Percentiles rank a stretch among this genome's conserved stretches.
These are phyloP conservation scores for Coniochaeta sp. DNA, from an alignment of 2,329 filamentous ascomycete species.

Conservation along the genomic window DNA sequence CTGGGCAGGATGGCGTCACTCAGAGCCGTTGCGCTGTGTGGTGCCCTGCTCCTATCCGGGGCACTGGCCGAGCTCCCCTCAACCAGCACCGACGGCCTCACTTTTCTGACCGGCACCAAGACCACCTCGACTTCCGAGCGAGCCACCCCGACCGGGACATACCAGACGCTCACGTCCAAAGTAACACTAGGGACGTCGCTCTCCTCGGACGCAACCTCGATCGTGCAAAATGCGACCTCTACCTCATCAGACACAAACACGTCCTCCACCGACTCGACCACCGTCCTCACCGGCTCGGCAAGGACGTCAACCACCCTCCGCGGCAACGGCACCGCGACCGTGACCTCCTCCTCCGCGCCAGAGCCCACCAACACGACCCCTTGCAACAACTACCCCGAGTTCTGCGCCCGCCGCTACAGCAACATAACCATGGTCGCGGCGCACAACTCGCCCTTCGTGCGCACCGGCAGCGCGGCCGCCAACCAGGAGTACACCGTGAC, in stretches of 20 bases:
- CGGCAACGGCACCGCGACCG: constrained; percentile 34
- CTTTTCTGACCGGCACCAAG: constrained; percentile 26
- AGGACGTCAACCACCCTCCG: constrained; percentile 31
- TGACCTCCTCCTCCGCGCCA: constrained; percentile 29
- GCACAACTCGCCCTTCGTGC: constrained; percentile 76
- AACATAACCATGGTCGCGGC: constrained; percentile 73
- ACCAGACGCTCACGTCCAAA: constrained; percentile 34
- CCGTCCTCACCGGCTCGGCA: constrained; percentile 38
- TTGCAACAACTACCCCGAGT: constrained; percentile 73
- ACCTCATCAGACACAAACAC: constrained; percentile 19
- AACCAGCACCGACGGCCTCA: constrained; percentile 24
- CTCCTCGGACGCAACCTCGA: constrained; percentile 11
- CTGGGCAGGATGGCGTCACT: constrained; percentile 1
- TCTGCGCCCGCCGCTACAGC: constrained; percentile 69
- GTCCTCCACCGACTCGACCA: constrained; percentile 16
- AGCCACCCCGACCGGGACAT: constrained; percentile 33
- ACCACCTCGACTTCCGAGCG: constrained; percentile 18
- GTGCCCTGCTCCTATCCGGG: neutral
- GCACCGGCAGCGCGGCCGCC: constrained; percentile 61
- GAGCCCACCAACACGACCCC: constrained; percentile 62
- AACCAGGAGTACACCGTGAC: constrained; percentile 66
- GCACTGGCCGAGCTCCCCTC: neutral
- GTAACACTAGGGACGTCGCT: constrained; percentile 27
- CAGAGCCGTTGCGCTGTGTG: neutral
- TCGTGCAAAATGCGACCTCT: constrained; percentile 20